Evolutionary conservation across 441 rosid species (phyloP).

Genomic region (Capsella rubella): DNA sequence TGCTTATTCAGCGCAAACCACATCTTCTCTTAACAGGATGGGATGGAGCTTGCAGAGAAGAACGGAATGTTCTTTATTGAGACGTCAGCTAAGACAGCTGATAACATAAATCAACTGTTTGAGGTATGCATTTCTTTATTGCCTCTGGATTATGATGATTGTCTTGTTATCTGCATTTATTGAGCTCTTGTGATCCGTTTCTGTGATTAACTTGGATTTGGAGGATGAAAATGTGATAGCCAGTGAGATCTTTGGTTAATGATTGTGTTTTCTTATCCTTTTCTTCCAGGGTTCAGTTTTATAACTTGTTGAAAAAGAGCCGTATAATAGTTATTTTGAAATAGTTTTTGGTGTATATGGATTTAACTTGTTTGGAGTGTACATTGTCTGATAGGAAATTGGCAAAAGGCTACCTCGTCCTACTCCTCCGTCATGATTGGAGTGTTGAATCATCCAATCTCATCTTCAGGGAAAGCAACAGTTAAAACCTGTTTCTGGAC

Average conservation of each 20-base stretch:
- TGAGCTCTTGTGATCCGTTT: constrained; percentile 18
- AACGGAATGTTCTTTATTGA: constrained; percentile 98
- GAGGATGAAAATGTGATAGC: constrained; percentile 16
- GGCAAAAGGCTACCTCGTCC: constrained; percentile 88
- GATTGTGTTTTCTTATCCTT: neutral
- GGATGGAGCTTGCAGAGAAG: constrained; percentile 89
- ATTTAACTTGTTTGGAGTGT: constrained; percentile 24
- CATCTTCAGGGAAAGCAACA: constrained; percentile 34
- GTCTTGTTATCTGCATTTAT: constrained; percentile 8
- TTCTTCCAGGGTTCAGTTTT: neutral
- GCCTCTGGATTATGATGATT: constrained; percentile 11
- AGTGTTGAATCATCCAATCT: constrained; percentile 17
- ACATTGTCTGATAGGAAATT: constrained; percentile 68
- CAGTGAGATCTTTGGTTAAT: neutral
- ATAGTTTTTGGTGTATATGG: neutral
- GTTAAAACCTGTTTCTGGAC: neutral
- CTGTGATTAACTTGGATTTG: constrained; percentile 1
- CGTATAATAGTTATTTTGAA: neutral
- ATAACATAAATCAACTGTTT: constrained; percentile 90
- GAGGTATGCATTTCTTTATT: constrained; percentile 58
- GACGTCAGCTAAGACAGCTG: constrained; percentile 99
- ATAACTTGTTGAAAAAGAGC: no score
- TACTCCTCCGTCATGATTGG: constrained; percentile 59
- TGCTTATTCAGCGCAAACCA: constrained; percentile 20
- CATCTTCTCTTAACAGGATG: constrained; percentile 65